These are phyloP conservation scores for Tetraselmis chui DNA, from an alignment of 139 green algal species.

Conservation along the genomic window DNA sequence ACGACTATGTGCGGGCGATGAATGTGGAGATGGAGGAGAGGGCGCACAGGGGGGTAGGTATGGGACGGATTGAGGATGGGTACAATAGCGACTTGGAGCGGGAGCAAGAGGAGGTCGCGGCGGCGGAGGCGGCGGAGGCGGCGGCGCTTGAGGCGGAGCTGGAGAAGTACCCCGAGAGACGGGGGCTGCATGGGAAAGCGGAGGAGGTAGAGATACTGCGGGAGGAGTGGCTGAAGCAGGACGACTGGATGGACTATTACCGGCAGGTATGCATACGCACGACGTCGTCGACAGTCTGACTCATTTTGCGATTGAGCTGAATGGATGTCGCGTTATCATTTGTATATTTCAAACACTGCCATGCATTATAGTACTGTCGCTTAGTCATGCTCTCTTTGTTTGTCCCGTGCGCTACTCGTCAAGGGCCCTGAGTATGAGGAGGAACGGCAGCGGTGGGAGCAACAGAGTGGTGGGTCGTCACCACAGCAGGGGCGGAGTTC, in stretches of 20 bases:
- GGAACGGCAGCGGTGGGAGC: too few species aligned
- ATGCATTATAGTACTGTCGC: too few species aligned
- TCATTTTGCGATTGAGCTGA: too few species aligned
- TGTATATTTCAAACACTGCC: too few species aligned
- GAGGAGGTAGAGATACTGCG: neutral
- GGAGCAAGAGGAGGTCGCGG: neutral
- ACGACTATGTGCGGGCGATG: neutral
- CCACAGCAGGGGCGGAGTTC: too few species aligned
- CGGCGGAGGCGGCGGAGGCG: neutral
- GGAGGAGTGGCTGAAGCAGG: neutral
- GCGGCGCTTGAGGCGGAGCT: neutral
- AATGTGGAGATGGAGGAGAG: neutral
- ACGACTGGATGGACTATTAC: neutral
- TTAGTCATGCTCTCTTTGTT: too few species aligned
- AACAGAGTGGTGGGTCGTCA: too few species aligned
- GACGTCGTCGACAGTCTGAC: too few species aligned
- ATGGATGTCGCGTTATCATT: too few species aligned
- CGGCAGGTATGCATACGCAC: neutral
- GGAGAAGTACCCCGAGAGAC: neutral
- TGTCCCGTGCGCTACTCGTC: too few species aligned
- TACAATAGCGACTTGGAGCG: neutral
- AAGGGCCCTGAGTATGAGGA: too few species aligned
- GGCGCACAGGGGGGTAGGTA: neutral
- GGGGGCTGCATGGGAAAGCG: neutral
- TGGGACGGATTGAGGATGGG: neutral